Percentiles rank a stretch among this genome's conserved stretches.
Evolutionary conservation across 2,329 filamentous ascomycete genomes (phyloP).

Genomic region (Talaromyces islandicus): DNA sequence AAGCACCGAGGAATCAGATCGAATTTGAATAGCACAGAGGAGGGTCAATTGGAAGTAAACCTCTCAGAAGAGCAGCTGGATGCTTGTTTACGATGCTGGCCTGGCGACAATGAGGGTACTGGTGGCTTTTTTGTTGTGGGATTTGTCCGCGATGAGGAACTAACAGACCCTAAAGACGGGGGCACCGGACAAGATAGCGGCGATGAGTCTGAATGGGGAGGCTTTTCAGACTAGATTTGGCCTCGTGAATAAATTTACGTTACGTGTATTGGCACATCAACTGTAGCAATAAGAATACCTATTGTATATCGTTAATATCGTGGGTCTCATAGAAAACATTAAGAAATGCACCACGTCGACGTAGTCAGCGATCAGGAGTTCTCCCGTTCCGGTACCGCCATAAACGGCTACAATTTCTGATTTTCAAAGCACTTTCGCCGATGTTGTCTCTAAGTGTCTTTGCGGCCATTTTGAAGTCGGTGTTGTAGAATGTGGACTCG

Average conservation of each 20-base stretch:
- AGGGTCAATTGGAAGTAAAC: conserved; percentile 16
- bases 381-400: not conserved
- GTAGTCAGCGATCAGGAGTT: not conserved
- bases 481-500: not conserved
- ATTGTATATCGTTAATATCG: not conserved
- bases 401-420: not conserved
- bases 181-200: conserved; percentile 14
- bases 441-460: not conserved
- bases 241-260: not conserved
- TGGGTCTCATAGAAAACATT: not conserved
- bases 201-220: conserved; percentile 39
- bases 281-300: not conserved
- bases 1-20: conserved; percentile 55
- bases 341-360: not conserved
- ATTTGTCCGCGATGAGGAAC: conserved; percentile 60
- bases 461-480: not conserved
- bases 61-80: conserved; percentile 51
- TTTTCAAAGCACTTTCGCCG: not conserved
- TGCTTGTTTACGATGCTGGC: conserved; percentile 74
- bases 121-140: conserved; percentile 96
- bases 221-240: conserved; percentile 33
- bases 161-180: conserved; percentile 20
- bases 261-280: not conserved
- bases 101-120: conserved; percentile 72
- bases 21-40: conserved; percentile 20